These are phyloP conservation scores for Gliomastix tumulicola DNA, from an alignment of 2,329 filamentous ascomycete genomes.

Conservation along the genomic window DNA sequence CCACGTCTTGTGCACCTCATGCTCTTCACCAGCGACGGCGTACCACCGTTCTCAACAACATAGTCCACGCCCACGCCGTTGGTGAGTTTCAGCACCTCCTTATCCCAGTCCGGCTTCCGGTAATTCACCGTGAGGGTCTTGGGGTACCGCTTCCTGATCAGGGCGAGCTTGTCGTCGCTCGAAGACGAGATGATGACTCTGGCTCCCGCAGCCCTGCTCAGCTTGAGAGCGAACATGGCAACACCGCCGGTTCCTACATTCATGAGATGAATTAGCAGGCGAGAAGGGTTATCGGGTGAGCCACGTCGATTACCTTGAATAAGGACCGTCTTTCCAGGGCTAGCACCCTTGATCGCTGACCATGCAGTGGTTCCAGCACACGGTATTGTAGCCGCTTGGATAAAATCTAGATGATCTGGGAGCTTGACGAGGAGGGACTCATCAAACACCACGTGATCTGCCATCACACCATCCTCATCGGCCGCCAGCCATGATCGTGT, in stretches of 20 bases:
- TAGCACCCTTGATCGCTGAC: conserved; percentile 29
- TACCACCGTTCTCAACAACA: conserved; percentile 30
- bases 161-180: conserved; percentile 20
- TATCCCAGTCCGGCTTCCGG: conserved; percentile 17
- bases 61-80: conserved; percentile 23
- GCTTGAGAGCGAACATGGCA: conserved; percentile 22
- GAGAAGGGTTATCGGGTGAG: background rate
- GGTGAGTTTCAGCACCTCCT: conserved; percentile 21
- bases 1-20: conserved; percentile 30
- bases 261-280: background rate
- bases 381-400: conserved; percentile 25
- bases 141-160: conserved; percentile 17
- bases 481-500: conserved; percentile 32
- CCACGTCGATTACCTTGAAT: conserved; percentile 34
- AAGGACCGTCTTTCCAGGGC: conserved; percentile 29
- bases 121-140: conserved; percentile 22
- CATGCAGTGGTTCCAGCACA: conserved; percentile 38
- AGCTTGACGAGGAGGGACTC: conserved; percentile 25
- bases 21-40: conserved; percentile 25
- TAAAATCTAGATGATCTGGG: conserved; percentile 26
- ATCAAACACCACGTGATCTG: conserved; percentile 31
- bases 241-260: conserved; percentile 25
- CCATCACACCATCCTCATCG: conserved; percentile 34
- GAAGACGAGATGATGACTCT: conserved; percentile 27
- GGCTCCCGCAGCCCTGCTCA: conserved; percentile 19